Conservation (phyloP, 2,329 filamentous ascomycete species). For the Trichoderma afroharzianum region DNA sequence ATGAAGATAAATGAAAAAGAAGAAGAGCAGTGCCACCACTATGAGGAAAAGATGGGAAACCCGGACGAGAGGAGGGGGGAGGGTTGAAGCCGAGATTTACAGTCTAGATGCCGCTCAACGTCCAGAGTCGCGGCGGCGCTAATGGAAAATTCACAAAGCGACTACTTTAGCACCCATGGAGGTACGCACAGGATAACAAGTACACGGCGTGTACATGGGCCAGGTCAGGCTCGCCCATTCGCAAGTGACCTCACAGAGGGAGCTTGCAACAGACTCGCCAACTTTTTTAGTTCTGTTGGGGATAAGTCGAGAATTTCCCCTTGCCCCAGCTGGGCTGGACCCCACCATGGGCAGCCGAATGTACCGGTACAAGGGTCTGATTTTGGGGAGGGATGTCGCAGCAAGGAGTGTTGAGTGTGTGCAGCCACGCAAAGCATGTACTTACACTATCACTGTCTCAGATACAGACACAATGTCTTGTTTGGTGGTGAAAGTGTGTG, state of each 20-base stretch:
- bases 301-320: conserved; percentile 27
- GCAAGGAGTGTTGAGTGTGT: conserved; percentile 3
- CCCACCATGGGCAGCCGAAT: conserved; percentile 3
- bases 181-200: neutral
- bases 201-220: conserved; percentile 13
- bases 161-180: neutral
- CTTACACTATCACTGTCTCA: neutral
- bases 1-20: neutral
- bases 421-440: neutral
- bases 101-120: conserved; percentile 18
- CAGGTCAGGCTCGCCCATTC: neutral
- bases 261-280: conserved; percentile 22
- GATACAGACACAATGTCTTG: neutral
- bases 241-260: conserved; percentile 13
- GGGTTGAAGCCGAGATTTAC: conserved; percentile 18
- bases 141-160: conserved; percentile 17
- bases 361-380: conserved; percentile 10
- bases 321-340: conserved; percentile 13
- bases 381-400: neutral
- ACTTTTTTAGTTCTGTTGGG: conserved; percentile 42
- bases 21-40: conserved; percentile 15
- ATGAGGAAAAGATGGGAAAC: conserved; percentile 18
- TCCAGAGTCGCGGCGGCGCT: conserved; percentile 16
- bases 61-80: conserved; percentile 14
- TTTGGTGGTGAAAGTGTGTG: neutral